phyloP scores from a whole-genome alignment of 1,284 basidiomycete genomes.

The Apiotrichum sp. region DNA sequence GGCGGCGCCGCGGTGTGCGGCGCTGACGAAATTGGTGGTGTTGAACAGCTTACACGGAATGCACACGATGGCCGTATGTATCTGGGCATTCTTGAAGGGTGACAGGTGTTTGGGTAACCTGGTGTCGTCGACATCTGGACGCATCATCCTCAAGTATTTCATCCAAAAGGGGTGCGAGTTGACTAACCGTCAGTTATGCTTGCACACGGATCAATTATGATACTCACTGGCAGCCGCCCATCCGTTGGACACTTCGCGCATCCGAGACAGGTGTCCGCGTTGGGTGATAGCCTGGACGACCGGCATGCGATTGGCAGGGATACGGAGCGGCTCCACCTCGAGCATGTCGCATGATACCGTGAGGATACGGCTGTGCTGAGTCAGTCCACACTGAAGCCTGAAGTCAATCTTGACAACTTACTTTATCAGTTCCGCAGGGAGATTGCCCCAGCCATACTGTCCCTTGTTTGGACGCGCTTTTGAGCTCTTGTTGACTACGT shows the following conservation, averaged over 20 bases:
- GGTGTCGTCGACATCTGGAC: conserved; percentile 1
- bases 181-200: conserved; percentile 15
- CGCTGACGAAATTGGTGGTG: not conserved
- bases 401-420: not conserved
- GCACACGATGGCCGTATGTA: conserved; percentile 4
- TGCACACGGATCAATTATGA: conserved; percentile 6
- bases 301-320: not conserved
- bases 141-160: conserved; percentile 8
- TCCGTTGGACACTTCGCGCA: conserved; percentile 19
- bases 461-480: conserved; percentile 17
- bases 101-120: not conserved
- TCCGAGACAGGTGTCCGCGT: conserved; percentile 13
- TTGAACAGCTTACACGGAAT: conserved; percentile 7
- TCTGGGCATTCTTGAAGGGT: conserved; percentile 2
- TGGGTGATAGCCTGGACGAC: conserved; percentile 10
- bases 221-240: conserved; percentile 25
- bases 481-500: conserved; percentile 17
- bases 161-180: conserved; percentile 31
- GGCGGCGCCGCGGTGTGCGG: not conserved
- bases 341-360: not conserved
- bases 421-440: conserved; percentile 8
- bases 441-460: conserved; percentile 19
- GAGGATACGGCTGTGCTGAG: conserved; percentile 3
- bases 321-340: too few relatives aligned
- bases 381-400: too few relatives aligned